These are phyloP conservation scores for Mortierella antarctica DNA, from an alignment of 192 early-diverging fungal genomes.

Conservation along the genomic window DNA sequence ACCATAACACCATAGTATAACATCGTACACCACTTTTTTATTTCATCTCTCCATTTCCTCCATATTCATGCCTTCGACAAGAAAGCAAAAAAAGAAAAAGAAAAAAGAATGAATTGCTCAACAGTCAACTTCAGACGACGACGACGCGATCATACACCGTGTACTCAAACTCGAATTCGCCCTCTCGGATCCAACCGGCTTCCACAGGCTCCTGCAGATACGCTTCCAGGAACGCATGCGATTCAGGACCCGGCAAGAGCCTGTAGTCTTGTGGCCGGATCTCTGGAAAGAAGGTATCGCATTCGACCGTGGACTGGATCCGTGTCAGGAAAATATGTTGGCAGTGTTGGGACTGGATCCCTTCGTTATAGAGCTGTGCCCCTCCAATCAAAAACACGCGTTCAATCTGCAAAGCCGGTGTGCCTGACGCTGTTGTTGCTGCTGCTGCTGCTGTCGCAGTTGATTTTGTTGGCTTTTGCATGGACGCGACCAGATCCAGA, in stretches of 20 bases:
- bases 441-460: not conserved
- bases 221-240: constrained; percentile 31
- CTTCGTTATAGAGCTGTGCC: constrained; percentile 75
- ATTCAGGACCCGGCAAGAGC: constrained; percentile 9
- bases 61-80: no score
- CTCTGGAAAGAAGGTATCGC: constrained; percentile 85
- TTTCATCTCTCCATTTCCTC: no score
- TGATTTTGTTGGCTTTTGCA: constrained; percentile 18
- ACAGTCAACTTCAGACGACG: no score
- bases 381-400: constrained; percentile 90
- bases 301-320: constrained; percentile 70
- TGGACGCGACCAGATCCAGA: constrained; percentile 59
- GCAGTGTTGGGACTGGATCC: constrained; percentile 67
- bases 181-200: constrained; percentile 37
- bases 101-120: not conserved
- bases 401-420: constrained; percentile 8
- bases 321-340: constrained; percentile 76
- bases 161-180: constrained; percentile 41
- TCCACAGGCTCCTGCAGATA: constrained; percentile 35
- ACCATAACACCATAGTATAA: not conserved
- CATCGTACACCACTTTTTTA: not conserved
- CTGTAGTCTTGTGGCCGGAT: constrained; percentile 51
- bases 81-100: not conserved
- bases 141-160: constrained; percentile 35
- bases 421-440: not conserved